phyloP scores from a whole-genome alignment of 2,329 filamentous ascomycete species.

The Neodidymelliopsis sp. region DNA sequence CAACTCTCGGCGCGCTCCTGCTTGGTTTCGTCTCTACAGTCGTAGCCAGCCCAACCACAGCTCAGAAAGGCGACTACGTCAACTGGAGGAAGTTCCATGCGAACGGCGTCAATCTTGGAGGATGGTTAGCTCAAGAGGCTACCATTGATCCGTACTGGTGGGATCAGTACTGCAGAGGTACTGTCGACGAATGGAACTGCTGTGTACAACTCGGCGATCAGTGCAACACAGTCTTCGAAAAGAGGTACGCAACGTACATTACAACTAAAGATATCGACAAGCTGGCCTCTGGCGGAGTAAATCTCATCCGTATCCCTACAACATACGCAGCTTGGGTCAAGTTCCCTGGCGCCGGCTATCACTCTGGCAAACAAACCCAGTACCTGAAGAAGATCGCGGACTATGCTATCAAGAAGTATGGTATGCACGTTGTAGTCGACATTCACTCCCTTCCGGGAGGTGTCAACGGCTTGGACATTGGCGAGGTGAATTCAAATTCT shows the following conservation, averaged over 20 bases:
- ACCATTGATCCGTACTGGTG: slow-evolving; percentile 40
- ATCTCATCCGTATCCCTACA: slow-evolving; percentile 47
- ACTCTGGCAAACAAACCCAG: slow-evolving; percentile 42
- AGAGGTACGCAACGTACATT: slow-evolving; percentile 41
- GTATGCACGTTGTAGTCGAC: slow-evolving; percentile 49
- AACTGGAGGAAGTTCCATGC: slow-evolving; percentile 29
- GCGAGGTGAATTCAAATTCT: slow-evolving; percentile 18
- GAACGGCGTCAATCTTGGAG: slow-evolving; percentile 39
- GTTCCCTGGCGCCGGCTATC: slow-evolving; percentile 43
- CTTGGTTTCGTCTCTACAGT: background rate
- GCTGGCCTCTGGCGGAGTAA: slow-evolving; percentile 42
- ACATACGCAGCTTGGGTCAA: slow-evolving; percentile 50
- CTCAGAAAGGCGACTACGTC: slow-evolving; percentile 13
- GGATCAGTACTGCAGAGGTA: slow-evolving; percentile 25
- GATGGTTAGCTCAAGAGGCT: slow-evolving; percentile 46
- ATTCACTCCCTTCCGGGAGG: slow-evolving; percentile 44
- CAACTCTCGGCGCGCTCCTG: background rate
- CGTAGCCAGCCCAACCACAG: slow-evolving; percentile 2
- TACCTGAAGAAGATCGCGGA: slow-evolving; percentile 42
- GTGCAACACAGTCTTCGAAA: slow-evolving; percentile 40
- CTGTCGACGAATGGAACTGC: slow-evolving; percentile 47
- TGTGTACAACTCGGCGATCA: slow-evolving; percentile 40
- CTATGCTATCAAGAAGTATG: slow-evolving; percentile 48
- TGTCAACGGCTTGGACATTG: slow-evolving; percentile 38
- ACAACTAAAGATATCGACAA: slow-evolving; percentile 44